Evolutionary conservation across 176 grass and related monocot genomes (phyloP).

Genomic region (Pharus latifolius): DNA sequence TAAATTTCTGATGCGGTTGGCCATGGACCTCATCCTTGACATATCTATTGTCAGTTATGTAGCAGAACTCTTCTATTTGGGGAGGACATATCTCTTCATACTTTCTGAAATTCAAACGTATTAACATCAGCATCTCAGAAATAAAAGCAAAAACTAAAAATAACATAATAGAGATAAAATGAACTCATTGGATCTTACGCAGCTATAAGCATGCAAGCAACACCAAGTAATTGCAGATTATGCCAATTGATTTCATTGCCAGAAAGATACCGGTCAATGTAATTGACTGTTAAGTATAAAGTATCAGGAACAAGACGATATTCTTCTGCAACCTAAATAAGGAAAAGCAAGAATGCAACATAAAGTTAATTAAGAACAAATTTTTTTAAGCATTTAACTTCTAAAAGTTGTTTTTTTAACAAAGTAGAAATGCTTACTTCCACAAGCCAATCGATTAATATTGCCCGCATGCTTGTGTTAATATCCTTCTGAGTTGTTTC

Average conservation of each 20-base stretch:
- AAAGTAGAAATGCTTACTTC: constrained; percentile 40
- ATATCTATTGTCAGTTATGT: constrained; percentile 84
- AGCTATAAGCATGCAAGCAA: constrained; percentile 87
- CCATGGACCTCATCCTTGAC: constrained; percentile 58
- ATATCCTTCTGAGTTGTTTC: constrained; percentile 72
- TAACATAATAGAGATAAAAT: background rate
- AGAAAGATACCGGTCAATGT: constrained; percentile 87
- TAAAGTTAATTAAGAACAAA: background rate
- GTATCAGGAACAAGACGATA: constrained; percentile 84
- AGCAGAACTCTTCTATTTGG: constrained; percentile 89
- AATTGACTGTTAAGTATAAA: constrained; percentile 76
- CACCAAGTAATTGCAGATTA: constrained; percentile 73
- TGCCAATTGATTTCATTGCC: constrained; percentile 51
- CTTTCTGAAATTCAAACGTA: constrained; percentile 49
- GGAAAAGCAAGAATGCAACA: background rate
- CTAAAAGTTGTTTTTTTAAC: background rate
- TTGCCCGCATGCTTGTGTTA: constrained; percentile 64
- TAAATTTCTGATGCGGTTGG: background rate
- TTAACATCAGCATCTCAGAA: constrained; percentile 8
- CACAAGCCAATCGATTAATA: constrained; percentile 91
- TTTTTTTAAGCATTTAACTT: background rate
- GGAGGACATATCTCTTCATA: constrained; percentile 91
- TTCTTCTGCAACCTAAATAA: constrained; percentile 68
- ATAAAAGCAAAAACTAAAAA: background rate
- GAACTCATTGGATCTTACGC: constrained; percentile 47